Percentiles rank a stretch among this genome's conserved stretches.
Conservation (phyloP, 345 rosid genomes). For the Mercurialis annua region DNA sequence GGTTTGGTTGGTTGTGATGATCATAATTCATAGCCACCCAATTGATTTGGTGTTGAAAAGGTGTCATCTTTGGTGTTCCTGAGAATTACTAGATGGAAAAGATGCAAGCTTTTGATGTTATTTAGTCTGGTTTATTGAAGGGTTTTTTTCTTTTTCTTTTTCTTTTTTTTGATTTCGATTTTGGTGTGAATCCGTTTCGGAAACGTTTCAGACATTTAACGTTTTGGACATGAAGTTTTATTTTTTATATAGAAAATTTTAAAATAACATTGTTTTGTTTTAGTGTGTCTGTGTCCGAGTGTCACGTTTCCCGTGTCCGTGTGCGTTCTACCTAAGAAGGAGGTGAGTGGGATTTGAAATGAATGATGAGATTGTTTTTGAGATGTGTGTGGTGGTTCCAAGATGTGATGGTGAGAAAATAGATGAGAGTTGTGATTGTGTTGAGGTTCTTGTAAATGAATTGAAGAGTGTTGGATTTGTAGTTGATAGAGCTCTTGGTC, state of each 20-base stretch:
- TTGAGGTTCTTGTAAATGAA: constrained; percentile 62
- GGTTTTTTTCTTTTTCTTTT: not conserved
- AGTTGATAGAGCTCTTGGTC: constrained; percentile 62
- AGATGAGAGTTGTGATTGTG: constrained; percentile 45
- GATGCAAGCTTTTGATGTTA: not conserved
- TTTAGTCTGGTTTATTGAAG: not conserved
- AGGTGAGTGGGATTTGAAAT: constrained; percentile 31
- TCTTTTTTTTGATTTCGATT: not conserved
- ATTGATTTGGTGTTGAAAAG: constrained; percentile 1
- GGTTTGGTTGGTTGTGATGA: not conserved
- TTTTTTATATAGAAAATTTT: too few relatives aligned
- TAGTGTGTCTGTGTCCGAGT: too few relatives aligned
- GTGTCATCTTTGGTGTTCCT: not conserved
- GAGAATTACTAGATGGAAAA: not conserved
- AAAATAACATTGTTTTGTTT: too few relatives aligned
- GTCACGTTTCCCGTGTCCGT: too few relatives aligned
- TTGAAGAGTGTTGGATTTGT: constrained; percentile 57
- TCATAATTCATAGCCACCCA: not conserved
- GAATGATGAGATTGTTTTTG: constrained; percentile 50
- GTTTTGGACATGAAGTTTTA: too few relatives aligned
- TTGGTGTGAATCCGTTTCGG: constrained; percentile 5
- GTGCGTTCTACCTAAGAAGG: too few relatives aligned
- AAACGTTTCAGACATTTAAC: too few relatives aligned
- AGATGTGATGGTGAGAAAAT: constrained; percentile 40
- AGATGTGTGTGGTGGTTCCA: constrained; percentile 74